A percentile compares a stretch with the other conserved stretches of the same genome.
Conservation (phyloP, 106 monocot genomes). For the Dactylorhiza incarnata region DNA sequence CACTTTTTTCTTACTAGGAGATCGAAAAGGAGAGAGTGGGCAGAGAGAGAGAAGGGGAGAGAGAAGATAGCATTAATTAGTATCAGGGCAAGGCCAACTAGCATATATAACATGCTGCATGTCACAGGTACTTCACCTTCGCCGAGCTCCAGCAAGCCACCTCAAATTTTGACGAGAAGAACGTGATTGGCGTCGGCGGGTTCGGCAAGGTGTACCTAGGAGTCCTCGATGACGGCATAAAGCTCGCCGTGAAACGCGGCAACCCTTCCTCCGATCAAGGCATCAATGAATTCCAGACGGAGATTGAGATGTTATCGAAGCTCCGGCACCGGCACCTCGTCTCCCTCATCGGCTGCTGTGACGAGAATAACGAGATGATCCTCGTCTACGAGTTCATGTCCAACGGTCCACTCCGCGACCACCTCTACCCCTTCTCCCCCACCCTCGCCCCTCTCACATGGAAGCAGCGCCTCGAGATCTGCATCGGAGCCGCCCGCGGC, state of each 20-base stretch:
- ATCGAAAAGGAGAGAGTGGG: too few species aligned
- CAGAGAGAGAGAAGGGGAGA: too few species aligned
- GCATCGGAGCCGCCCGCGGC: slow-evolving; percentile 57
- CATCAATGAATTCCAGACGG: slow-evolving; percentile 66
- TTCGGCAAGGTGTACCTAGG: slow-evolving; percentile 59
- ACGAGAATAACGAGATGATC: slow-evolving; percentile 64
- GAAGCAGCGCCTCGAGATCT: slow-evolving; percentile 49
- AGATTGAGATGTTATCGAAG: slow-evolving; percentile 67
- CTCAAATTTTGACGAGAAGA: slow-evolving; percentile 45
- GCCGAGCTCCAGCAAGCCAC: slow-evolving; percentile 48
- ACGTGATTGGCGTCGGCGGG: slow-evolving; percentile 51
- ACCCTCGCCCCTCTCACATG: slow-evolving; percentile 25
- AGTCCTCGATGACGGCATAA: slow-evolving; percentile 35
- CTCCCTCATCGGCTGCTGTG: slow-evolving; percentile 66
- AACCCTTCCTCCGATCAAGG: slow-evolving; percentile 59
- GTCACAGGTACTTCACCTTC: slow-evolving; percentile 15
- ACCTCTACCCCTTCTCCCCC: slow-evolving; percentile 26
- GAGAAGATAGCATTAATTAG: too few species aligned
- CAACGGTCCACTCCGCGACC: slow-evolving; percentile 46
- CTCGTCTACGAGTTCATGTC: slow-evolving; percentile 70
- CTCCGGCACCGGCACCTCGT: slow-evolving; percentile 67
- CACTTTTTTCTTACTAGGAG: too few species aligned
- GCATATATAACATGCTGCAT: too few species aligned
- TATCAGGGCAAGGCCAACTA: too few species aligned
- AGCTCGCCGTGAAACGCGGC: slow-evolving; percentile 57